phyloP scores from a whole-genome alignment of 208 protist species.

The Trypanosoma scelopori region DNA sequence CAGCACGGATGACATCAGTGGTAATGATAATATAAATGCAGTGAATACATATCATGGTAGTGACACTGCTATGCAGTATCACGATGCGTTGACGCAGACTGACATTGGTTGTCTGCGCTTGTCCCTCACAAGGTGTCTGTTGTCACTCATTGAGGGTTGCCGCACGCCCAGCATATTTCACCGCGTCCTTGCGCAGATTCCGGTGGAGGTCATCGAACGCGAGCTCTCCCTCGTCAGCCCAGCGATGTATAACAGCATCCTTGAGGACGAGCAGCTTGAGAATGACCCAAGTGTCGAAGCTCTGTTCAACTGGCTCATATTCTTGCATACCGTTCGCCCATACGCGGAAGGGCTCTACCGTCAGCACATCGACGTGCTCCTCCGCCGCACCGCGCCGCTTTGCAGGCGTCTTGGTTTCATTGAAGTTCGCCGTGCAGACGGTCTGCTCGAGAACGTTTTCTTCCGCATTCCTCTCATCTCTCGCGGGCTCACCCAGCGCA shows the following conservation, averaged over 20 bases:
- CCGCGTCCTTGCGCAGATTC: constrained; percentile 58
- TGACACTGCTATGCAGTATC: background rate
- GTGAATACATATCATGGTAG: background rate
- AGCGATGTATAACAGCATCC: constrained; percentile 34
- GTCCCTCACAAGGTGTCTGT: constrained; percentile 53
- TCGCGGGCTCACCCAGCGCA: constrained; percentile 55
- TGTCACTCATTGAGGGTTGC: constrained; percentile 77
- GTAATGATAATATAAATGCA: constrained; percentile 3
- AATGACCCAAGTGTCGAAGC: constrained; percentile 45
- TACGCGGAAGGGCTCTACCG: constrained; percentile 38
- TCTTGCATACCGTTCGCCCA: constrained; percentile 47
- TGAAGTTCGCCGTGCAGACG: constrained; percentile 67
- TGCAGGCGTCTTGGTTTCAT: constrained; percentile 59
- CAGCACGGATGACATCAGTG: background rate
- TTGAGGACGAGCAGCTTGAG: constrained; percentile 42
- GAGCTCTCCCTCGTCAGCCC: constrained; percentile 43
- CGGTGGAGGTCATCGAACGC: constrained; percentile 43
- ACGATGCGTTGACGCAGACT: constrained; percentile 23
- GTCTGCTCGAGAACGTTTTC: constrained; percentile 72
- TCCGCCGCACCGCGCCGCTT: constrained; percentile 40
- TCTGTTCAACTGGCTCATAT: constrained; percentile 85
- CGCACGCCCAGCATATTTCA: constrained; percentile 41
- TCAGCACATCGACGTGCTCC: constrained; percentile 47
- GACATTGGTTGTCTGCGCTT: constrained; percentile 49
- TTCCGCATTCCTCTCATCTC: constrained; percentile 82